Percentiles rank a stretch among this genome's conserved stretches.
Evolutionary conservation across 2,329 filamentous ascomycete species (phyloP).

Genomic region (Sordariomycetes sp.): DNA sequence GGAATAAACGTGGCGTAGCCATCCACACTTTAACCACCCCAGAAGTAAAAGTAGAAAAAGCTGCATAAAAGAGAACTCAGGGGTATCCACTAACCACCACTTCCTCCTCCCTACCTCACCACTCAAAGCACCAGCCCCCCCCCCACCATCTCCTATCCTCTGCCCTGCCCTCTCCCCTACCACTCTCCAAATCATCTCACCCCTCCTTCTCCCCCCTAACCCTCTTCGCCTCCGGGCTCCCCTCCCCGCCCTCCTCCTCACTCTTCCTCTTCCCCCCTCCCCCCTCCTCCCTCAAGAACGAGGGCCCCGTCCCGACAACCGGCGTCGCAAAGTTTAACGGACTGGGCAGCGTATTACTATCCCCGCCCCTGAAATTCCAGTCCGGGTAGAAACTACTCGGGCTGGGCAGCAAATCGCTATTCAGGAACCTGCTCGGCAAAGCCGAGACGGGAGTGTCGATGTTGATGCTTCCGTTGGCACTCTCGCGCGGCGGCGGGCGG

Average conservation of each 20-base stretch:
- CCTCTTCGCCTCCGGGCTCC: conserved; percentile 35
- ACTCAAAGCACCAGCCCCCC: too few species aligned
- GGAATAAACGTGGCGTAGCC: too few species aligned
- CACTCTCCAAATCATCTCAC: not conserved
- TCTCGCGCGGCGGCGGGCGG: conserved; percentile 61
- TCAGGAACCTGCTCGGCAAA: conserved; percentile 81
- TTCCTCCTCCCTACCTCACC: too few species aligned
- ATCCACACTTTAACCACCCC: too few species aligned
- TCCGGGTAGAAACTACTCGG: conserved; percentile 82
- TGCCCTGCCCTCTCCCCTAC: too few species aligned
- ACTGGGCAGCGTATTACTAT: conserved; percentile 80
- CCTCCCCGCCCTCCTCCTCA: conserved; percentile 31
- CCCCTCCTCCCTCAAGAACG: conserved; percentile 45
- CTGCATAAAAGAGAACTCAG: not conserved
- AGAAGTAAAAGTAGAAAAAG: too few species aligned
- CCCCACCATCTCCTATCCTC: too few species aligned
- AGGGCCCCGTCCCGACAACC: conserved; percentile 45
- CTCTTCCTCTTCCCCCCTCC: conserved; percentile 36
- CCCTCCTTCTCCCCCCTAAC: conserved; percentile 31
- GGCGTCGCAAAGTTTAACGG: conserved; percentile 90
- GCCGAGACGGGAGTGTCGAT: conserved; percentile 73
- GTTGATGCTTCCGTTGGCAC: conserved; percentile 17
- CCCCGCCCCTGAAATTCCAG: conserved; percentile 62
- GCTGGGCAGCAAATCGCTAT: conserved; percentile 75
- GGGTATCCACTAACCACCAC: not conserved